Conservation (phyloP, 2,329 filamentous ascomycete species). For the Colletotrichum magnum region DNA sequence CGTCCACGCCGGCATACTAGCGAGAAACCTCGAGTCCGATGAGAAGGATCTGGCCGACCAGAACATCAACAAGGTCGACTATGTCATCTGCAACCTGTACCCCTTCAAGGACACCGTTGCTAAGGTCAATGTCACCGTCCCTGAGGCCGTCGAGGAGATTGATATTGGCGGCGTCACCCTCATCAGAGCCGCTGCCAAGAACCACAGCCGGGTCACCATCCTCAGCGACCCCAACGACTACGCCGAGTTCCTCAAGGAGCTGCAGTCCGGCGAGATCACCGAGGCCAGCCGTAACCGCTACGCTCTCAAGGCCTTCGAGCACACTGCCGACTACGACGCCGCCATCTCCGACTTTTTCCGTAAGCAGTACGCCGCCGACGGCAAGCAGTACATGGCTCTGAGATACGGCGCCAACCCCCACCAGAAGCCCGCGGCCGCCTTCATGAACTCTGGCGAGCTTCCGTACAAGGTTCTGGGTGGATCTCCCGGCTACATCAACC, state of each 20-base stretch:
- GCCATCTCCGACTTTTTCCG: conserved; percentile 98
- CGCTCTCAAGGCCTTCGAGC: conserved; percentile 97
- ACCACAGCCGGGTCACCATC: conserved; percentile 95
- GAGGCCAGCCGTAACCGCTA: conserved; percentile 89
- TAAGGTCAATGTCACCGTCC: conserved; percentile 96
- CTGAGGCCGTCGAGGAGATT: conserved; percentile 98
- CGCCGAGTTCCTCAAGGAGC: conserved; percentile 91
- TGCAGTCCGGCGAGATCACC: conserved; percentile 88
- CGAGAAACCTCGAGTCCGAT: conserved; percentile 93
- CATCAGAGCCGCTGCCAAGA: conserved; percentile 96
- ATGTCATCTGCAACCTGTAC: conserved; percentile 98
- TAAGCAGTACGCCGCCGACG: conserved; percentile 92
- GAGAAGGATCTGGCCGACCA: conserved; percentile 97
- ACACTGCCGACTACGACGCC: conserved; percentile 96
- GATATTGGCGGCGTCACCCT: conserved; percentile 98
- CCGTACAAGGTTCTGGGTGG: conserved; percentile 97
- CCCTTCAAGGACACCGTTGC: conserved; percentile 99
- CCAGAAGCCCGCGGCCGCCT: conserved; percentile 95
- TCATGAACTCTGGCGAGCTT: conserved; percentile 77
- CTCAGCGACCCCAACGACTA: conserved; percentile 96
- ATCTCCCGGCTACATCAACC: conserved; percentile 95
- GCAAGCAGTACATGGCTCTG: conserved; percentile 85
- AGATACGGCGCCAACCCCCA: conserved; percentile 98
- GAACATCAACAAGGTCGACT: conserved; percentile 96
- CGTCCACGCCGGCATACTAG: conserved; percentile 91